Base-by-base conservation (phyloP, 495 filamentous ascomycete genomes). In the Xylaria grammica region DNA sequence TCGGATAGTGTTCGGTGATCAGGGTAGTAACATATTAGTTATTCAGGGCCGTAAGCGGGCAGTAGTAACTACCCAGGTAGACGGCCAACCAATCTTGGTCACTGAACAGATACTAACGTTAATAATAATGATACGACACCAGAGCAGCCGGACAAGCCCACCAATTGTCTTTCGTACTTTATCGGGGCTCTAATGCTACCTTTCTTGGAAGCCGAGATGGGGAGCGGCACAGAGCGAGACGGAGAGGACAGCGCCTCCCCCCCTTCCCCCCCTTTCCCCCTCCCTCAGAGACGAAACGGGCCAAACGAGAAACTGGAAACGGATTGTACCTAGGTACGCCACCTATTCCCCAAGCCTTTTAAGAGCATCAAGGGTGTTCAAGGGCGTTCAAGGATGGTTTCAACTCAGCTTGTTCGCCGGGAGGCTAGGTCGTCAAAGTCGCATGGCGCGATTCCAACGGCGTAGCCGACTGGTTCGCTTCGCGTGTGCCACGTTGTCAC, bases 401-500 rank as follows among this genome's bases (percentile, higher is more conserved):
- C 40, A 15, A 17, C 17, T 42, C 17, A 15, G 40, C 40, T 42
- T 4, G 5, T 42, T 17, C 8, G 17, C 15, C 40, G 40, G 40
- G 40, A 15, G 6, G n/a, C 22, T 51, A 40, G 26, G 4, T 42
- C 32, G 30, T 53, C n/a, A 56, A 42, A 27, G 29, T 32, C 29
- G n/a, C 15, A 29, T 36, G 53, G 30, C 15, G 22, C 36, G 11
- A 27, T 10, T 11, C 3, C 17, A 11, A 24, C 45, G 45, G 45
- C 45, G 45, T 48, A 6, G 45, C 45, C 45, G 45, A 15, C 45
- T 48, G 45, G 45, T 6, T 48, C 45, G 45, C 45, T 48, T 24
- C 45, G 6, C 20, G 20, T 19, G 22, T 42, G 3, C 5, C 32
- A 4, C 32, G 5, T 36, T 4, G 5, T 36, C 11, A 5, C 11